Percentiles rank a stretch among this genome's conserved stretches.
Evolutionary conservation across 2,329 filamentous ascomycete species (phyloP).

Genomic region (Calycina herbarum): DNA sequence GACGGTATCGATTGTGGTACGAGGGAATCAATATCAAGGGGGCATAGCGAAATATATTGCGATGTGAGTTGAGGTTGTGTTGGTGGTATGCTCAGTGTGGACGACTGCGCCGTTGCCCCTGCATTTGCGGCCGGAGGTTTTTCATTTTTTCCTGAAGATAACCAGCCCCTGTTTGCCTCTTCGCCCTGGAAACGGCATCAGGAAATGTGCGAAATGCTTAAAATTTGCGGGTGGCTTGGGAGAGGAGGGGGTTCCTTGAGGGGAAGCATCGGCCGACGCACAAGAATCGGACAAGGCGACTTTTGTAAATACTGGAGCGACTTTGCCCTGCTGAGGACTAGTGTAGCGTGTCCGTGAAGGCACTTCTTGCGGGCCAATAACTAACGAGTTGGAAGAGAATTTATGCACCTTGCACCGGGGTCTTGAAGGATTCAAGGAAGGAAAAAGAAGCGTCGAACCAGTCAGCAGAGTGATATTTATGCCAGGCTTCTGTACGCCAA

Average conservation of each 20-base stretch:
- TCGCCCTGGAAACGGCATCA: background rate
- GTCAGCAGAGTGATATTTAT: background rate
- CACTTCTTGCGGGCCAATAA: background rate
- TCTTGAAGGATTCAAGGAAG: background rate
- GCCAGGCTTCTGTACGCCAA: background rate
- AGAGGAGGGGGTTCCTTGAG: background rate
- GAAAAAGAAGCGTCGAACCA: background rate
- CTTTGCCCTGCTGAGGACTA: too few relatives aligned
- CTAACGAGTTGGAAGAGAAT: background rate
- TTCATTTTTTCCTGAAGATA: background rate
- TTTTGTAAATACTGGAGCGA: background rate
- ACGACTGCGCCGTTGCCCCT: background rate
- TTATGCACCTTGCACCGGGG: background rate
- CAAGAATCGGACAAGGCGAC: background rate
- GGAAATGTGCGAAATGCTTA: background rate
- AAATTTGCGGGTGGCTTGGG: background rate
- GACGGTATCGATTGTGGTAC: background rate
- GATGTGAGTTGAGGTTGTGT: background rate
- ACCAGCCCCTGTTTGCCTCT: background rate
- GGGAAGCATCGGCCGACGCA: background rate
- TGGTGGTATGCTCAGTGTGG: background rate
- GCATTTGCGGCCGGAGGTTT: background rate
- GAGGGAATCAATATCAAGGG: background rate
- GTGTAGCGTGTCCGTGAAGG: background rate
- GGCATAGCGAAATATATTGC: background rate